Evolutionary conservation across 140 eudicot genomes (phyloP), one percentile per base, ranked within the genome.

Genomic region (Bidens hawaiensis): DNA sequence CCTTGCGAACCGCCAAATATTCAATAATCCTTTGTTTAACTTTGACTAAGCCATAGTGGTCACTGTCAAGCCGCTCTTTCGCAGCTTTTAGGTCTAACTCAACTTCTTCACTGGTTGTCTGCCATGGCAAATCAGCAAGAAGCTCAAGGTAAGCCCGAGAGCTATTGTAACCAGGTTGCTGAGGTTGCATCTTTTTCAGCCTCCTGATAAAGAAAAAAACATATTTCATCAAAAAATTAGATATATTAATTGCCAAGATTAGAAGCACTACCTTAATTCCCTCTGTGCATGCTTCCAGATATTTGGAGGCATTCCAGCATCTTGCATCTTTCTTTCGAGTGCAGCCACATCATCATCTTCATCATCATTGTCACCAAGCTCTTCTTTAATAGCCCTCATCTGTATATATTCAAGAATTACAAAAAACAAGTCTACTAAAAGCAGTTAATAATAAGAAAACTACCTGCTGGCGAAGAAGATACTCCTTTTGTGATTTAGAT

Each of bases 301-400:
- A 73, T 77, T 85, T 54, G 94, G 73, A 46, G 97, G 97, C 99
- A 94, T 85, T 79, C 90, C 94, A 10, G 93, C 87, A 76, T 78
- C 93, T 84, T 88, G 95, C 99, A 94, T 94, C 79, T 94, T 94
- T 76, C 95, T 85, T 81, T 94, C 99, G 40, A 94, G 86, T 65
- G 88, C 81, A 60, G 95, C 96, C 67, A 85, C 82, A 58, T 93
- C 99, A 88, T 93, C 97, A 48, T 94, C 99, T 31, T 94, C 99
- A 71, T 94, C 99, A 70, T 88, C 97, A 79, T 94, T 85, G 73
- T 94, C 97, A 19, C 99, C 99, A 53, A 94, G 97, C 76, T 94
- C 99, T 82, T 94, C 99, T 78, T 94, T 85, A 55, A 94, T 94
- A 62, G 99, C 99, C 71, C 94, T 83, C 99, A 94, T 94, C 99